A percentile compares a stretch with the other conserved stretches of the same genome.
Evolutionary conservation across 2,329 filamentous ascomycete species (phyloP).

Genomic region (Penicillium sp.): DNA sequence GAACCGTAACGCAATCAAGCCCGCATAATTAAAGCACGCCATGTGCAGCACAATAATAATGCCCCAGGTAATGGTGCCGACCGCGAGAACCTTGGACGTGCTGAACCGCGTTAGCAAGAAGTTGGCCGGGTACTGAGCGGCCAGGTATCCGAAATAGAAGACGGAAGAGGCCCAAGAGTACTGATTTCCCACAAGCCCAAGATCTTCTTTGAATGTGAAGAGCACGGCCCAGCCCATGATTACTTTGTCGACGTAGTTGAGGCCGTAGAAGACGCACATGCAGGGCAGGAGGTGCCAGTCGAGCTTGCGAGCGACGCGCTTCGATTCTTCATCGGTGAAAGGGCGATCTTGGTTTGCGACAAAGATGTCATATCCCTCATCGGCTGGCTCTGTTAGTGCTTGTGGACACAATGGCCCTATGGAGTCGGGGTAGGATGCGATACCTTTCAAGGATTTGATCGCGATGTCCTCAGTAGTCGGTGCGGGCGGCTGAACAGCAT

Average conservation of each 20-base stretch:
- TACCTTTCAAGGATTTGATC: not conserved
- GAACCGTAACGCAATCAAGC: not conserved
- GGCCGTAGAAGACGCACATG: not conserved
- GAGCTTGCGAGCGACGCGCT: not conserved
- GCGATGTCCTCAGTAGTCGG: not conserved
- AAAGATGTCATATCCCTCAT: not conserved
- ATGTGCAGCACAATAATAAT: not conserved
- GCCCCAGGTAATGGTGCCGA: not conserved
- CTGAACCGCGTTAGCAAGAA: not conserved
- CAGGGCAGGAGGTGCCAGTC: not conserved
- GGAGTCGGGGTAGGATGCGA: too few relatives aligned
- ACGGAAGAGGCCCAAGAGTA: not conserved
- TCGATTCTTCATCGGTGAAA: not conserved
- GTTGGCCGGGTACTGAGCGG: conserved; percentile 2
- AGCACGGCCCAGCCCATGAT: not conserved
- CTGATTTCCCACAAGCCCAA: not conserved
- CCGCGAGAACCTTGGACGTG: not conserved
- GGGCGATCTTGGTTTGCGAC: not conserved
- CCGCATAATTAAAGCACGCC: not conserved
- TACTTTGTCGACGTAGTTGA: conserved; percentile 2
- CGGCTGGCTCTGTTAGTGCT: not conserved
- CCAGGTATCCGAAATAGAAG: conserved; percentile 2
- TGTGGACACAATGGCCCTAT: too few relatives aligned
- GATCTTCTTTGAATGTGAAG: not conserved
- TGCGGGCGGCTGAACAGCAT: not conserved